Base-by-base conservation (phyloP, 176 grass and related monocot genomes). In the Poa annua region DNA sequence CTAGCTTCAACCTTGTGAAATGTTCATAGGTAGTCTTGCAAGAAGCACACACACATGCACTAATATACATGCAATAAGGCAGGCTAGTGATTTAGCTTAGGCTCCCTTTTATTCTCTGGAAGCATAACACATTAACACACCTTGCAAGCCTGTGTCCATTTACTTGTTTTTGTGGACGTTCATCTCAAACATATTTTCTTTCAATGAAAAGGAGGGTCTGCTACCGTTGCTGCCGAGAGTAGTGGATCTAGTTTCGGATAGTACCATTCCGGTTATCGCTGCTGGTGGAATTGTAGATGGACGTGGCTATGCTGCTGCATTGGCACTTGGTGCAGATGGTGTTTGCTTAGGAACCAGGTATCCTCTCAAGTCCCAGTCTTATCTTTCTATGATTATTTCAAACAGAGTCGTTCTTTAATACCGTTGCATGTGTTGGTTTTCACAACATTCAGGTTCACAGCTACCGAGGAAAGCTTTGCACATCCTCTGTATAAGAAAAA, bases 291-390 rank as follows among this genome's bases (percentile, higher is more conserved):
- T 98, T 21, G 96, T 92, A 75, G 93, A 98, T 79, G 96, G 86
- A 21, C 87, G 91, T 88, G 96, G 93, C 52, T 98, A 95, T 85
- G 89, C 82, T 75, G 93, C 93, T 2, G 88, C 96, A 78, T 69
- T 99, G 36, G 73, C 89, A 69, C 89, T 98, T 63, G 96, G 96
- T 76, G 96, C 96, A 67, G 77, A 90, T 53, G 93, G 85, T 67
- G 81, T 93, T 71, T 98, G 92, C 81, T 90, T 98, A 71, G 93
- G 96, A 85, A 96, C 96, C 19, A 95, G 93, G 96, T 96, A 83
- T 71, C 56, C 8, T 77, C 19, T 73, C 25, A 68, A 21, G 10
- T 76, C 25, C 65, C 22, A 66, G 20, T 77, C 69, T 70, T 64
- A 3, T 54, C 1, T 68, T 21, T 53, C 7, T 79, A 15, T 62